Base-by-base conservation (phyloP, 371 early-diverging fungal species). In the Mortierella sp. region DNA sequence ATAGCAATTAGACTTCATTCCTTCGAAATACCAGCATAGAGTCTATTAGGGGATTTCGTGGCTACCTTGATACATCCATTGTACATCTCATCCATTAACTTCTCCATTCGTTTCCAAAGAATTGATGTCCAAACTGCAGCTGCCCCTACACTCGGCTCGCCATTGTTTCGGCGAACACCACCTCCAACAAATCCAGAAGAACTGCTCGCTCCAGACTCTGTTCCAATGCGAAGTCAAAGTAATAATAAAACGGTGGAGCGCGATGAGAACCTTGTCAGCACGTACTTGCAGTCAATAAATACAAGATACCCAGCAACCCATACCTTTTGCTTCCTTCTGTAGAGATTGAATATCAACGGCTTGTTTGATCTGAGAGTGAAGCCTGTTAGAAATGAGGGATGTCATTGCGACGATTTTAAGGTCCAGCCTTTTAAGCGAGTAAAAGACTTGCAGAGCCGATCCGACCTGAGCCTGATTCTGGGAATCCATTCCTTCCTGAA, bases 381-480 rank as follows among this genome's bases (percentile, higher is more conserved):
- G 80, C 32, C 70, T 71, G 37, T 88, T 87, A 37, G 91, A 78
- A 67, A 92, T 84, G 0, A 62, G 65, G 64, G 51, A 91, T 32
- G 39, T 85, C 66, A 64, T 89, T 64, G 49, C 89, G 84, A 71
- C 68, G 20, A 80, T 70, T 47, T 85, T 89, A 39, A 84, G 73
- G 14, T 89, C 86, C 84, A 94, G 84, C 47, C 87, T 78, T 40
- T 89, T 87, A 63, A 95, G 84, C 63, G 93, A 93, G 57, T 91
- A 88, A 74, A 92, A 94, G 8, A 95, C 91, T 63, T 94, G 95
- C 61, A 95, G 86, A 5, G 93, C 92, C 14, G 91, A 84, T 24
- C 94, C 93, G 71, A 95, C 90, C 45, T 92, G 92, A 6, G 92
- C 84, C 77, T 93, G 92, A 65, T 91, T 91, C 78, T 91, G 83